Percentiles rank a stretch among this genome's conserved stretches.
Evolutionary conservation across 495 filamentous ascomycete genomes (phyloP).

Genomic region (Daldinia vernicosa): DNA sequence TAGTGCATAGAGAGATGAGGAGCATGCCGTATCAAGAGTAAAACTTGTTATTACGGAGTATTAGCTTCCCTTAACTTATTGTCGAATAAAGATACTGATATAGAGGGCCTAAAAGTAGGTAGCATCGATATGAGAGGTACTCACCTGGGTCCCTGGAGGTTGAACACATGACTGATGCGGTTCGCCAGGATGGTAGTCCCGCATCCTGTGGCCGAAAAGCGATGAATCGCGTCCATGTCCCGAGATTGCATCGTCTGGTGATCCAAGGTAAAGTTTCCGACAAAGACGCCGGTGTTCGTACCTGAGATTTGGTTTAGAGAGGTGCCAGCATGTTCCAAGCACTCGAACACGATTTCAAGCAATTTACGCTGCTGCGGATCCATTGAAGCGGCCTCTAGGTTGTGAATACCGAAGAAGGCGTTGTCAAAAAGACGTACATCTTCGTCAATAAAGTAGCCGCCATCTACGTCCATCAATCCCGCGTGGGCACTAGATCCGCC

Average conservation of each 20-base stretch:
- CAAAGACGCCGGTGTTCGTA: neutral
- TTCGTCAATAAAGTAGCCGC: neutral
- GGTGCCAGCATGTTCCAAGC: neutral
- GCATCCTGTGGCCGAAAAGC: neutral
- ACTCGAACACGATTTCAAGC: neutral
- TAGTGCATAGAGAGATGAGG: conserved; percentile 51
- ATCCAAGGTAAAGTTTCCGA: neutral
- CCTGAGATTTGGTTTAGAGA: neutral
- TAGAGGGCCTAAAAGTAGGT: neutral
- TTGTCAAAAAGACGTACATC: neutral
- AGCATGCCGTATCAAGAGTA: conserved; percentile 62
- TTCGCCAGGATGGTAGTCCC: neutral
- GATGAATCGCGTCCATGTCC: neutral
- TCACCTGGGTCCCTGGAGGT: neutral
- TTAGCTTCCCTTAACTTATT: too few species aligned
- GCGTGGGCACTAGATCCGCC: too few species aligned
- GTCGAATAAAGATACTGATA: neutral
- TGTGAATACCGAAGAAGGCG: neutral
- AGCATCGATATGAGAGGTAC: too few species aligned
- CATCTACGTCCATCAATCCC: too few species aligned
- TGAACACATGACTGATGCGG: neutral
- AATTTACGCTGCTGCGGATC: neutral
- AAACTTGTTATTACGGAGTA: too few species aligned
- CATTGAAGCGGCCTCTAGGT: neutral
- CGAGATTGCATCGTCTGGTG: neutral